A percentile compares a stretch with the other conserved stretches of the same genome.
phyloP scores from a whole-genome alignment of 1,284 basidiomycete genomes.

The Ceratobasidium sp. region DNA sequence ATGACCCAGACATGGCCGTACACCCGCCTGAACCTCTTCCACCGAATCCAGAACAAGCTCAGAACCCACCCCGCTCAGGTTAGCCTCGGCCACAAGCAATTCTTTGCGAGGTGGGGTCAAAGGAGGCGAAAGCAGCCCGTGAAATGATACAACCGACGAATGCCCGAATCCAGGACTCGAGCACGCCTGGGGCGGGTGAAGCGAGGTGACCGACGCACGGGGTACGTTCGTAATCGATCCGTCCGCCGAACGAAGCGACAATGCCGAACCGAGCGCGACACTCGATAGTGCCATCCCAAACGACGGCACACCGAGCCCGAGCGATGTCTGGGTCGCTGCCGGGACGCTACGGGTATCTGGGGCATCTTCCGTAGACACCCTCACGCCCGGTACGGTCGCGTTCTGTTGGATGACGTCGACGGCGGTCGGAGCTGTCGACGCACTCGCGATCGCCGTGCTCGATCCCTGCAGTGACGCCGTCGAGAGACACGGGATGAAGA shows the following conservation, averaged over 20 bases:
- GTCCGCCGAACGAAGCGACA: conserved; percentile 35
- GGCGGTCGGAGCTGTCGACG: neutral
- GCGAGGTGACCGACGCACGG: conserved; percentile 8
- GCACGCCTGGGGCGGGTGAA: conserved; percentile 25
- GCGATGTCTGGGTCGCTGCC: neutral
- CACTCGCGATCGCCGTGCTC: conserved; percentile 2
- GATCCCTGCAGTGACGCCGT: conserved; percentile 24
- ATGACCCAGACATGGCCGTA: conserved; percentile 24
- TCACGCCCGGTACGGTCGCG: conserved; percentile 3
- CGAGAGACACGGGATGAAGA: conserved; percentile 16
- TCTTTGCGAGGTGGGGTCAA: conserved; percentile 28
- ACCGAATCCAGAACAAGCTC: neutral
- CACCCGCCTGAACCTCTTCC: neutral
- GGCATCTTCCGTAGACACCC: conserved; percentile 18
- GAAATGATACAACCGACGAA: conserved; percentile 32
- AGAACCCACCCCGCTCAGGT: conserved; percentile 1
- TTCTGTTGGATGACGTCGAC: neutral
- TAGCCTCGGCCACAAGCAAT: conserved; percentile 1
- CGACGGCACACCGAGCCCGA: conserved; percentile 32
- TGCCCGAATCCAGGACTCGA: conserved; percentile 1
- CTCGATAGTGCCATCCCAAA: conserved; percentile 39
- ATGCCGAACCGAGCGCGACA: conserved; percentile 24
- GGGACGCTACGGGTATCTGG: neutral
- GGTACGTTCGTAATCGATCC: neutral
- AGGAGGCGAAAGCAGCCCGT: conserved; percentile 26